Conservation (phyloP, 495 filamentous ascomycete genomes). For the Schizothecium vesticola region DNA sequence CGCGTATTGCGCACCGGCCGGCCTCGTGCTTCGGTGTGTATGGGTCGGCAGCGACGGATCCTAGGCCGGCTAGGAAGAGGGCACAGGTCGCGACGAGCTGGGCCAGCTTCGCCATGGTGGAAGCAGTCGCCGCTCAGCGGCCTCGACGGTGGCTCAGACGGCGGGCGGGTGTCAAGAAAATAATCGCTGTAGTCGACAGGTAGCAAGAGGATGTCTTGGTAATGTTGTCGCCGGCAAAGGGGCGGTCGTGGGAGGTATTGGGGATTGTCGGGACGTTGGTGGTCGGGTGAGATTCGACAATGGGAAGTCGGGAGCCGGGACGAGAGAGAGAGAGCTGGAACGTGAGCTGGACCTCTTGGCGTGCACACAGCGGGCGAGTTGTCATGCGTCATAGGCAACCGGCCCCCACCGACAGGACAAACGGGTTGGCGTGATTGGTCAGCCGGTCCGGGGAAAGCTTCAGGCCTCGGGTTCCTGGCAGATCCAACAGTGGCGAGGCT, state of each 20-base stretch:
- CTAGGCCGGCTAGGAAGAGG: constrained; percentile 33
- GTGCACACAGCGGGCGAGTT: not conserved
- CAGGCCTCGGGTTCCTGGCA: constrained; percentile 2
- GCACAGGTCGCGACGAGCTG: constrained; percentile 32
- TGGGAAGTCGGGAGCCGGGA: not conserved
- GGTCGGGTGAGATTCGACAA: not conserved
- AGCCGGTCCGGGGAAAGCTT: constrained; percentile 3
- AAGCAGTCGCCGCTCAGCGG: constrained; percentile 29
- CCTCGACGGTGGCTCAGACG: not conserved
- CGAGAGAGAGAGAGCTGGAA: not conserved
- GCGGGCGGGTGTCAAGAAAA: not conserved
- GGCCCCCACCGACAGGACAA: not conserved
- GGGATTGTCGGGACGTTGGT: not conserved
- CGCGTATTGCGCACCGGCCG: constrained; percentile 86
- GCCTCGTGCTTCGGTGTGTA: constrained; percentile 68
- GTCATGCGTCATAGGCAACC: constrained; percentile 10
- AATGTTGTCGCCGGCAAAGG: not conserved
- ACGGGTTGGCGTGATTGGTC: not conserved
- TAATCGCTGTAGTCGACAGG: not conserved
- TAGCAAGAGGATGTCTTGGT: not conserved
- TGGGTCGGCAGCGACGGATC: constrained; percentile 26
- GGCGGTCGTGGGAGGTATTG: not conserved
- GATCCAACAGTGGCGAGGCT: not conserved
- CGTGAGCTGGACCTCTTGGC: not conserved
- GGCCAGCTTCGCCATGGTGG: constrained; percentile 27